Evolutionary conservation across 257 asterid species (phyloP).

Genomic region (Penstemon davidsonii): DNA sequence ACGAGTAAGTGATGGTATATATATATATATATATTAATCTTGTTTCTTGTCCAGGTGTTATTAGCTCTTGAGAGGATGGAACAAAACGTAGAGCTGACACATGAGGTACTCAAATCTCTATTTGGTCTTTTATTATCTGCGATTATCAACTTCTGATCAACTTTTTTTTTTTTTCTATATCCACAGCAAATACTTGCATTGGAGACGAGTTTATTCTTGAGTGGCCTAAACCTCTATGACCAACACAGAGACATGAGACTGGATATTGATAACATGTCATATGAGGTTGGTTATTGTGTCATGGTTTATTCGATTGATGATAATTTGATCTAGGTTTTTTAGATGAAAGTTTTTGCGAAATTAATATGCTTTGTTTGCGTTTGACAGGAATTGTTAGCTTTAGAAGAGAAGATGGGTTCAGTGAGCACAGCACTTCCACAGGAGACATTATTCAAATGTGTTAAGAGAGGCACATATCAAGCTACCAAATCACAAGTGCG

Average conservation of each 20-base stretch:
- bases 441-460: conserved; percentile 69
- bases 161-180: conserved; percentile 10
- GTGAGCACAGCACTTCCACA: conserved; percentile 89
- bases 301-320: neutral
- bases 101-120: conserved; percentile 54
- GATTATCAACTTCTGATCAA: conserved; percentile 11
- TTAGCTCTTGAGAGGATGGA: conserved; percentile 82
- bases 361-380: neutral
- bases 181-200: conserved; percentile 64
- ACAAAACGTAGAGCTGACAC: conserved; percentile 59
- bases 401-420: conserved; percentile 89
- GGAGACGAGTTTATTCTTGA: conserved; percentile 63
- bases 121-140: neutral
- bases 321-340: neutral
- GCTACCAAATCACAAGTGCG: conserved; percentile 30
- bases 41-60: conserved; percentile 47
- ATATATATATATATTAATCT: neutral
- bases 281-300: conserved; percentile 56
- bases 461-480: conserved; percentile 50
- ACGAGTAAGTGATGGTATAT: conserved; percentile 17
- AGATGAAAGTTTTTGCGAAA: neutral
- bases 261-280: conserved; percentile 93
- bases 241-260: conserved; percentile 87
- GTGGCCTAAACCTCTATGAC: conserved; percentile 67
- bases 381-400: conserved; percentile 82